phyloP scores from a whole-genome alignment of 257 asterid species.

The Solanum tarijense region DNA sequence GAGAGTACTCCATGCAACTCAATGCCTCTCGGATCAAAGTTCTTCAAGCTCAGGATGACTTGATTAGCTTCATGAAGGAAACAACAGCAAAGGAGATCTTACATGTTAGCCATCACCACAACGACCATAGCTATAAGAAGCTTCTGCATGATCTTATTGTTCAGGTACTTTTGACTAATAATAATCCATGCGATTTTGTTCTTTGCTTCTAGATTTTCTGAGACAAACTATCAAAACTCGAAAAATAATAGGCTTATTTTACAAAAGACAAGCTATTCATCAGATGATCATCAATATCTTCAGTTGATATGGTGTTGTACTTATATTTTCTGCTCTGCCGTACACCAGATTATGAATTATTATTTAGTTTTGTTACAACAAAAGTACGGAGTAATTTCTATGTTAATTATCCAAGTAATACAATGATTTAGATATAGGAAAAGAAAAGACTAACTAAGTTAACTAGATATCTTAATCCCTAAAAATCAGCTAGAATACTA shows the following conservation, averaged over 20 bases:
- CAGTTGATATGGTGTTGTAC: background rate
- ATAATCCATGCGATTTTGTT: background rate
- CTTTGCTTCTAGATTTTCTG: background rate
- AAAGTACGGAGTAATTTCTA: background rate
- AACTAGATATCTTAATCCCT: background rate
- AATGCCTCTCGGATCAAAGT: constrained; percentile 78
- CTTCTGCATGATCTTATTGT: constrained; percentile 66
- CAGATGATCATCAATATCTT: background rate
- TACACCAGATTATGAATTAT: background rate
- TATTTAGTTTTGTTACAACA: background rate
- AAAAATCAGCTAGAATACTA: background rate
- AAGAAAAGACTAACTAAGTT: background rate
- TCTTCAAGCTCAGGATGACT: constrained; percentile 87
- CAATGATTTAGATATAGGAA: background rate
- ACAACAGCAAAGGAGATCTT: constrained; percentile 46
- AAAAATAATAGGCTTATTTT: background rate
- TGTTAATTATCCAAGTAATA: background rate
- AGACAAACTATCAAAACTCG: background rate
- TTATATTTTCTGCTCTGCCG: background rate
- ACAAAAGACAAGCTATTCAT: background rate
- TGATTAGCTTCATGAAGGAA: constrained; percentile 71
- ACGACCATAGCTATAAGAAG: constrained; percentile 37
- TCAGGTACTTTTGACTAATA: constrained; percentile 39
- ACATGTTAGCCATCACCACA: constrained; percentile 40
- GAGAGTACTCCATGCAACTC: constrained; percentile 78